Evolutionary conservation across 1,284 basidiomycete species (phyloP).

Genomic region (Cerioporus squamosus): DNA sequence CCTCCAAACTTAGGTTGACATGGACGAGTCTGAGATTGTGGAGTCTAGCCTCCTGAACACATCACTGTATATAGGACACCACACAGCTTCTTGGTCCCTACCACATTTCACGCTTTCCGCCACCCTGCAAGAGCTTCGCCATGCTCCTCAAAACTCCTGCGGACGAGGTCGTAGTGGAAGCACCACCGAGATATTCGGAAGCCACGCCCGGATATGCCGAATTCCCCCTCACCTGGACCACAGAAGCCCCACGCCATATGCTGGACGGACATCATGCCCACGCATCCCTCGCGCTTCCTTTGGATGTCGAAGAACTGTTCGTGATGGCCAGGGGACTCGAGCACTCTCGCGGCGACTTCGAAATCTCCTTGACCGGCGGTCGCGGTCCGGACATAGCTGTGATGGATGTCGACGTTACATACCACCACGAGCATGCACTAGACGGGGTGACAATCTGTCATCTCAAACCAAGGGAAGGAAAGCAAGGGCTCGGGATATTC

Average conservation of each 20-base stretch:
- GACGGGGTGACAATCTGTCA: constrained; percentile 24
- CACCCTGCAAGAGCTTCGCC: no score
- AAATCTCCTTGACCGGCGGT: constrained; percentile 21
- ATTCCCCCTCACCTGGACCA: background rate
- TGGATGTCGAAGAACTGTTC: constrained; percentile 28
- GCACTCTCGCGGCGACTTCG: constrained; percentile 30
- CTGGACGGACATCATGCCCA: constrained; percentile 5
- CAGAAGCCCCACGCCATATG: background rate
- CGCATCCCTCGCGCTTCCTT: constrained; percentile 28
- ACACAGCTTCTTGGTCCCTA: no score
- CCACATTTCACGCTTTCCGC: no score
- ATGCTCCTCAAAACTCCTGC: no score
- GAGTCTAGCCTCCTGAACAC: no score
- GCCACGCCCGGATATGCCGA: background rate
- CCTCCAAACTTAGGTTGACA: no score
- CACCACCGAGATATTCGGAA: no score
- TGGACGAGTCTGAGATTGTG: no score
- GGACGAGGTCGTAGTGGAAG: no score
- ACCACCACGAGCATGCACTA: constrained; percentile 20
- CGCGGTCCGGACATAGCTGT: constrained; percentile 16
- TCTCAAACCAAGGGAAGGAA: background rate
- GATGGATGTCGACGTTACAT: constrained; percentile 27
- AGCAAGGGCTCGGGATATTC: background rate
- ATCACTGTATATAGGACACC: no score
- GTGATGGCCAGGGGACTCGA: constrained; percentile 29